Evolutionary conservation across 805 yeast species (phyloP).

Genomic region (Barnettozyma salicaria): DNA sequence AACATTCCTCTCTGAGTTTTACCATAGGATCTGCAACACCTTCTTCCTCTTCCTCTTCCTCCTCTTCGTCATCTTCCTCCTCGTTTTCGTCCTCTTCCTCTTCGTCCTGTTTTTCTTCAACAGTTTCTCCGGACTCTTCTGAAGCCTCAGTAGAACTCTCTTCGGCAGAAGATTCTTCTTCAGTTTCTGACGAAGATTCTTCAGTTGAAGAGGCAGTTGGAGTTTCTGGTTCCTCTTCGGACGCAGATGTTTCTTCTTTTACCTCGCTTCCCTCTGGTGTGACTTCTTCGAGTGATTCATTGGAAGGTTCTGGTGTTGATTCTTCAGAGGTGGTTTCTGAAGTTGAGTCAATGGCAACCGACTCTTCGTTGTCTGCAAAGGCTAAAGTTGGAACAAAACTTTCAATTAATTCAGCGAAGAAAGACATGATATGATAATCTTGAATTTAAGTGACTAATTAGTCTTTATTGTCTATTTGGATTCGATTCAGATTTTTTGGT

Average conservation of each 20-base stretch:
- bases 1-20: slow-evolving; percentile 60
- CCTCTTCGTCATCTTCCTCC: slow-evolving; percentile 52
- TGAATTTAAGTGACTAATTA: not conserved
- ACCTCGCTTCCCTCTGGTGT: slow-evolving; percentile 8
- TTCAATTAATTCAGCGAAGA: slow-evolving; percentile 47
- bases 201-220: slow-evolving; percentile 24
- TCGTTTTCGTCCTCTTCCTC: slow-evolving; percentile 27
- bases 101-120: slow-evolving; percentile 3
- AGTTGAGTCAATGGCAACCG: slow-evolving; percentile 5
- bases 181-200: slow-evolving; percentile 11
- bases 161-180: slow-evolving; percentile 11
- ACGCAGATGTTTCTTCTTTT: slow-evolving; percentile 7
- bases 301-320: slow-evolving; percentile 3
- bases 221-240: slow-evolving; percentile 25
- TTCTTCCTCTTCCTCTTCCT: slow-evolving; percentile 66
- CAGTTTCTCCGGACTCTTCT: slow-evolving; percentile 11
- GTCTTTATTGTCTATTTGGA: too few relatives aligned
- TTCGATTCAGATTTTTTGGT: too few relatives aligned
- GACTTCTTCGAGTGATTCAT: slow-evolving; percentile 12
- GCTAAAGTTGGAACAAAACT: slow-evolving; percentile 72
- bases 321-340: not conserved
- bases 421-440: slow-evolving; percentile 10
- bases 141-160: slow-evolving; percentile 10
- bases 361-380: slow-evolving; percentile 51
- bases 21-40: slow-evolving; percentile 64